Base-by-base conservation (phyloP, 2,329 filamentous ascomycete genomes). In the Dactylellina drechsleri region DNA sequence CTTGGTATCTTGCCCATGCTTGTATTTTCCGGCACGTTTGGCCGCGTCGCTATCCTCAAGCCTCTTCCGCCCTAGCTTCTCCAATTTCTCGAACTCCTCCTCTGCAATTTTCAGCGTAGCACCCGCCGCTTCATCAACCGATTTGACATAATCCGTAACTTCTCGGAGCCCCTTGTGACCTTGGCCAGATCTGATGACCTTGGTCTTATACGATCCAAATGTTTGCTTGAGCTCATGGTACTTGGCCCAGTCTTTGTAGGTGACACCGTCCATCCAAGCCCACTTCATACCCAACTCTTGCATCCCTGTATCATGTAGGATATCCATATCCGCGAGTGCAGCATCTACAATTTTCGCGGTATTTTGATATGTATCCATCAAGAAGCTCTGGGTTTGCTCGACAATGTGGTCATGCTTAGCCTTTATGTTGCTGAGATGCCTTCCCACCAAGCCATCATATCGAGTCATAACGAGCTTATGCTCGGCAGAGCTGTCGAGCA, bases 211-310 rank as follows among this genome's bases (percentile, higher is more conserved):
- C 79, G 92, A 88, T 56, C 90, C 89, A 61, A 97, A 91, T 12
- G 91, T 90, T 64, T 87, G 88, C 83, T 92, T 96, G 70, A 99
- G 85, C 73, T 91, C 88, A 81, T 98, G 93, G 80, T 97, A 99
- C 81, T 94, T 95, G 73, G 90, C 88, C 95, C 95, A 99, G 81
- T 99, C 93, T 82, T 96, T 93, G 85, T 99, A 97, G 0, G 94
- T 96, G 76, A 99, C 88, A 36, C 92, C 92, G 70, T 98, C 93
- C 83, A 93, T 95, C 90, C 92, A 96, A 12, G 94, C 93, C 93
- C 95, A 99, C 80, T 87, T 88, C 89, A 96, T 94, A 67, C 93
- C 93, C 64, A 97, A 92, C 81, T 96, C 92, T 81, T 96, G 92
- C 40, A 97, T 86, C 4, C 93, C 92, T 41, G 97, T 85, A 79